Evolutionary conservation across 169 alveolate species (phyloP), one percentile per base, ranked within the genome.

Genomic region (Babesia ovata): DNA sequence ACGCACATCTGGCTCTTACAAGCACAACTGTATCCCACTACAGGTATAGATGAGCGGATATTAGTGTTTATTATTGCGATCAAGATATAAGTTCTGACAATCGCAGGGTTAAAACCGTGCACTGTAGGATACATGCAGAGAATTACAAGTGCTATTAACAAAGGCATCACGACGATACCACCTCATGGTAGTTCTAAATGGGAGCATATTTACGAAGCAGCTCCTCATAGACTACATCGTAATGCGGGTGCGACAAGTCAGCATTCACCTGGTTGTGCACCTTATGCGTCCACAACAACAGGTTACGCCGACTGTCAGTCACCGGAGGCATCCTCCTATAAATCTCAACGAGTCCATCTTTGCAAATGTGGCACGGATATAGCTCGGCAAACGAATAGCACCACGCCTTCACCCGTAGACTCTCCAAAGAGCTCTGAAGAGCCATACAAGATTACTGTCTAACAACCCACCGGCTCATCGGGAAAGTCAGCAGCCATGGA

Each of bases 281-380:
- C 21, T 85, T 72, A 75, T 79, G 86, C 26, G 92, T 86, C 93
- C 94, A 92, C 14, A 90, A 56, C 9, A 90, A 63, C 45, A 90
- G 54, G 39, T 61, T 76, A 4, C 59, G 44, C 70, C 85, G 59
- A 36, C 84, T 76, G 0, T 84, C 54, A 11, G 87, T 65, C 12
- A 24, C 70, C 28, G 95, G 93, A 0, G 92, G 91, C n/a, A 79
- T 29, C 39, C 67, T 52, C 24, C 58, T 56, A 46, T 88, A 78
- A 45, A 90, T 87, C 10, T 85, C 84, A 21, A 79, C 66, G 24
- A 92, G 83, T 39, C 90, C 87, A 3, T 82, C 85, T 58, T 93
- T 85, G 75, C 96, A 92, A 3, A 92, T 79, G 54, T 79, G 86
- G 60, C 96, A 92, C 16, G 96, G 96, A 66, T 92, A 92, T 7